Conservation (phyloP, 495 filamentous ascomycete species). For the Hypoxylon crocopeplum region DNA sequence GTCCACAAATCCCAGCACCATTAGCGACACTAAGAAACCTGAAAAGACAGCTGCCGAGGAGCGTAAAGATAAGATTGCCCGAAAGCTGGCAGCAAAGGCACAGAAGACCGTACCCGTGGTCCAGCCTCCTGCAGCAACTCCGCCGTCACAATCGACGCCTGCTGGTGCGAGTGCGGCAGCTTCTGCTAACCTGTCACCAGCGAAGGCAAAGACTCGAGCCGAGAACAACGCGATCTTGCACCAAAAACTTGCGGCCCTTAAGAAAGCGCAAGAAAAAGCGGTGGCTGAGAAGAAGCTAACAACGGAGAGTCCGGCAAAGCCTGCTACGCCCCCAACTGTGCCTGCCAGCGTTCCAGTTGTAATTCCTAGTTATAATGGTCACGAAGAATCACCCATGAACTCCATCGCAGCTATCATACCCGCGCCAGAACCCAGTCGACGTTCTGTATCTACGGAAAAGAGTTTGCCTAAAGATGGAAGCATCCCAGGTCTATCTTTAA, state of each 20-base stretch:
- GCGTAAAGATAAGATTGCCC: slow-evolving; percentile 77
- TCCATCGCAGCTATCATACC: not conserved
- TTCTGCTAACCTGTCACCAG: slow-evolving; percentile 23
- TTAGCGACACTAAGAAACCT: slow-evolving; percentile 29
- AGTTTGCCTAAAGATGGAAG: slow-evolving; percentile 21
- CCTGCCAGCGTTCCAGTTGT: not conserved
- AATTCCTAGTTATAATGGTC: not conserved
- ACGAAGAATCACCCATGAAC: not conserved
- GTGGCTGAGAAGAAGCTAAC: slow-evolving; percentile 39
- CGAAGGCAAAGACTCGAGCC: slow-evolving; percentile 46
- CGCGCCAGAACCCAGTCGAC: slow-evolving; percentile 2
- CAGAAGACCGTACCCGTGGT: slow-evolving; percentile 38
- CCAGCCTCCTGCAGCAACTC: slow-evolving; percentile 24
- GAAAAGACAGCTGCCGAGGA: slow-evolving; percentile 63
- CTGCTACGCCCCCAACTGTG: not conserved
- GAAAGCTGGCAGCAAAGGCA: slow-evolving; percentile 68
- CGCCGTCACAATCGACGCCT: slow-evolving; percentile 23
- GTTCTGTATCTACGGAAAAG: slow-evolving; percentile 18
- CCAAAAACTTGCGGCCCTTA: slow-evolving; percentile 54
- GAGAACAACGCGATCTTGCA: slow-evolving; percentile 55
- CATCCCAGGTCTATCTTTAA: slow-evolving; percentile 37
- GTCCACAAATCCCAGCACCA: slow-evolving; percentile 14
- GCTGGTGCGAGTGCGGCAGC: slow-evolving; percentile 10
- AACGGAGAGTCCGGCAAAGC: slow-evolving; percentile 8
- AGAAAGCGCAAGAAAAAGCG: slow-evolving; percentile 50